Evolutionary conservation across 768 basidiomycete genomes (phyloP).

Genomic region (Trichaptum fuscoviolaceum): DNA sequence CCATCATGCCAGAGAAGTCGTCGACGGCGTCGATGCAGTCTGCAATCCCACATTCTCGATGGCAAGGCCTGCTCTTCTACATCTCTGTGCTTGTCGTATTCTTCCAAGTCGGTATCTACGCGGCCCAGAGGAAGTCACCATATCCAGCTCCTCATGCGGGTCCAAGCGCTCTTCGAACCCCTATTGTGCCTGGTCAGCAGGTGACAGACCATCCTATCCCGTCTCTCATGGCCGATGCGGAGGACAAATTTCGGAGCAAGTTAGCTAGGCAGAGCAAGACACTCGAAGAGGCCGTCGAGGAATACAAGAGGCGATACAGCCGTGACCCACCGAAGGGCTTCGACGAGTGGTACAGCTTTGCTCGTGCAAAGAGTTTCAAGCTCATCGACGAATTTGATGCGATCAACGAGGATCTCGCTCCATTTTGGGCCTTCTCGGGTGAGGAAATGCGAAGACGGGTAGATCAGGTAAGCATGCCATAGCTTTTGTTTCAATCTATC

Average conservation of each 20-base stretch:
- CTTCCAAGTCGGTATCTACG: slow-evolving; percentile 6
- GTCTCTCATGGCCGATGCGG: slow-evolving; percentile 77
- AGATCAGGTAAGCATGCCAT: slow-evolving; percentile 38
- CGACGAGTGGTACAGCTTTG: slow-evolving; percentile 86
- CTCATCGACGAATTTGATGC: slow-evolving; percentile 90
- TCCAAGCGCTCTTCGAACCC: background rate
- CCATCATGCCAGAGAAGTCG: background rate
- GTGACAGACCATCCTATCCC: slow-evolving; percentile 71
- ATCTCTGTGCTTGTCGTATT: slow-evolving; percentile 3
- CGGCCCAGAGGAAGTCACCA: background rate
- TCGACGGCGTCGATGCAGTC: background rate
- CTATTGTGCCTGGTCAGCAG: slow-evolving; percentile 3
- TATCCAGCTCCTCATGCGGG: background rate
- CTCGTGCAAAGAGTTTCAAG: slow-evolving; percentile 60
- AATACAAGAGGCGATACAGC: slow-evolving; percentile 76
- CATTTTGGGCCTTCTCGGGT: slow-evolving; percentile 76
- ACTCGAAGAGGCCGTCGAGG: slow-evolving; percentile 68
- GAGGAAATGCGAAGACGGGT: slow-evolving; percentile 66
- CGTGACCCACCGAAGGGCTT: slow-evolving; percentile 86
- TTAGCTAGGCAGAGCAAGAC: slow-evolving; percentile 76
- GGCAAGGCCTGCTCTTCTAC: background rate
- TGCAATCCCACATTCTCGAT: background rate
- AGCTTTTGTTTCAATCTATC: background rate
- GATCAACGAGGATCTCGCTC: slow-evolving; percentile 72
- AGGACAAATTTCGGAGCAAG: slow-evolving; percentile 59